Evolutionary conservation across 139 green algal species (phyloP).

Genomic region (Yamagishiella unicocca): DNA sequence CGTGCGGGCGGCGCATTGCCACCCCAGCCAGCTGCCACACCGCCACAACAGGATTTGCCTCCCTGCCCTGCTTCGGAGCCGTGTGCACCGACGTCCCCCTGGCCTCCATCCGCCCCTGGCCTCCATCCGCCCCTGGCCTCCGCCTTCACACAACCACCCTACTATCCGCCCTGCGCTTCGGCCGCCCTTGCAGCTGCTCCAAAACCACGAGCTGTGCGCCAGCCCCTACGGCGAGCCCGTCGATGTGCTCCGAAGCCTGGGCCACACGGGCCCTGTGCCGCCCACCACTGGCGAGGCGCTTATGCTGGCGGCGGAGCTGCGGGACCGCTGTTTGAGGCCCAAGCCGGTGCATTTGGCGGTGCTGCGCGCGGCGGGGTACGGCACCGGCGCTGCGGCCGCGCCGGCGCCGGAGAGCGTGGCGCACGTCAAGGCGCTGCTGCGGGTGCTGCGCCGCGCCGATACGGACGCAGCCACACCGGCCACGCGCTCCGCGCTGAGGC

Average conservation of each 20-base stretch:
- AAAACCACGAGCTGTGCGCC: slow-evolving; percentile 46
- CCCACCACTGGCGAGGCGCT: slow-evolving; percentile 11
- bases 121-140: too few relatives aligned
- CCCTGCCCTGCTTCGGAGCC: too few relatives aligned
- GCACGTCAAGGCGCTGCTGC: slow-evolving; percentile 11
- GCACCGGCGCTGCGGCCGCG: neutral
- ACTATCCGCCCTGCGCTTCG: too few relatives aligned
- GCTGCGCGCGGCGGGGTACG: neutral
- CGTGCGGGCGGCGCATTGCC: too few relatives aligned
- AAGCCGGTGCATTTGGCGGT: neutral
- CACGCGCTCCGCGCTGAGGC: neutral
- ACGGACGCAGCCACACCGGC: slow-evolving; percentile 13
- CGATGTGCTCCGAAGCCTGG: neutral
- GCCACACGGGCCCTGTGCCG: slow-evolving; percentile 3
- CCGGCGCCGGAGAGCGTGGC: neutral
- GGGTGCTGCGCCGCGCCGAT: slow-evolving; percentile 27
- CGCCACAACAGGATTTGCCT: too few relatives aligned
- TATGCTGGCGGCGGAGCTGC: slow-evolving; percentile 33
- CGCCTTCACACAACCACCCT: neutral
- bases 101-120: too few relatives aligned
- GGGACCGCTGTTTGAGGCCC: slow-evolving; percentile 21
- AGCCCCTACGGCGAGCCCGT: neutral
- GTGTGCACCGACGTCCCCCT: too few relatives aligned
- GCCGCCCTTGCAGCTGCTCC: slow-evolving; percentile 17
- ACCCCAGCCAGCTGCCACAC: too few relatives aligned